phyloP scores from a whole-genome alignment of 1,139 yeast genomes.

The Scheffersomyces stambukii region DNA sequence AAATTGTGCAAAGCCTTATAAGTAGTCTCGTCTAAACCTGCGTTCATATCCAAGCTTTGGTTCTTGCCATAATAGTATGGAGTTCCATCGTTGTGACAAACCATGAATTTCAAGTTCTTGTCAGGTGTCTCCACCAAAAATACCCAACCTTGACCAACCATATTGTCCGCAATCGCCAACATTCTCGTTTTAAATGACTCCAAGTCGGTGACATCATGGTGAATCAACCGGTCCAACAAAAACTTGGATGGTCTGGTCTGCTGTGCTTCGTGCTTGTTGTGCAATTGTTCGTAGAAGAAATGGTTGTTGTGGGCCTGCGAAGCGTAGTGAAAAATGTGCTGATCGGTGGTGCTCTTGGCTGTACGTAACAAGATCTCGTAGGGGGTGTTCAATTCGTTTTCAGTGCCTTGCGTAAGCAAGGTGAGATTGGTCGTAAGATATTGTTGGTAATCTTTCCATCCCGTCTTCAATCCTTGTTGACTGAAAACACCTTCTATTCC shows the following conservation, averaged over 20 bases:
- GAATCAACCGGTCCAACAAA: constrained; percentile 39
- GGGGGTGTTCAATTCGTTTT: constrained; percentile 73
- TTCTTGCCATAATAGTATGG: constrained; percentile 79
- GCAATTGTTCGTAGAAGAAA: constrained; percentile 71
- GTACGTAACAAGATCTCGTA: constrained; percentile 73
- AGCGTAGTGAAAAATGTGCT: constrained; percentile 78
- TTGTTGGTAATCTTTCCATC: constrained; percentile 82
- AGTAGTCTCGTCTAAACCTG: constrained; percentile 56
- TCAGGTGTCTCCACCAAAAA: constrained; percentile 73
- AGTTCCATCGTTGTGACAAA: constrained; percentile 82
- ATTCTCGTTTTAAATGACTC: constrained; percentile 53
- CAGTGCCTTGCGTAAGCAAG: constrained; percentile 74
- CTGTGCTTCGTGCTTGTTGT: constrained; percentile 26
- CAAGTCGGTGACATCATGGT: constrained; percentile 35
- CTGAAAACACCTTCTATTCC: constrained; percentile 77
- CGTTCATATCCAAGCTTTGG: constrained; percentile 73
- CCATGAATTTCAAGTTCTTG: constrained; percentile 60
- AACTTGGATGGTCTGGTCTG: constrained; percentile 46
- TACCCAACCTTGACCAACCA: constrained; percentile 81
- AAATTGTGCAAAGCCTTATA: constrained; percentile 45
- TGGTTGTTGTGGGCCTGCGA: constrained; percentile 94
- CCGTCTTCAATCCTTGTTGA: constrained; percentile 59
- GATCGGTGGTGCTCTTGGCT: constrained; percentile 64
- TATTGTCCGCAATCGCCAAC: constrained; percentile 51
- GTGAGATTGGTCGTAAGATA: constrained; percentile 65